phyloP scores from a whole-genome alignment of 148 eudicot genomes.

The Rhododendron ferrugineum region DNA sequence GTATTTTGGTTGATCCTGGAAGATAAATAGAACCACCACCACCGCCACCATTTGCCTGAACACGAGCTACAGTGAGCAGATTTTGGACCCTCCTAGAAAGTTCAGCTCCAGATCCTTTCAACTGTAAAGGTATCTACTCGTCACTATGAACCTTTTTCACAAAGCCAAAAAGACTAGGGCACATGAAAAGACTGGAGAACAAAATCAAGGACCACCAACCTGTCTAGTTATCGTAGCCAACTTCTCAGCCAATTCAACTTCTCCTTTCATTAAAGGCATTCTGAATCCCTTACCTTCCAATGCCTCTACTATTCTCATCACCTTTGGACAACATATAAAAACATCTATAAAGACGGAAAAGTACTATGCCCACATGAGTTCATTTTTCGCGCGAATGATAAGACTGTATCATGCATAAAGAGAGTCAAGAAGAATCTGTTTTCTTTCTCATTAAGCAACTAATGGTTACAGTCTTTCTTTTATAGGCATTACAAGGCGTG shows the following conservation, averaged over 20 bases:
- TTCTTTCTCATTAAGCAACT: neutral
- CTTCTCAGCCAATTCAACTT: slow-evolving; percentile 90
- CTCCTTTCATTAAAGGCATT: slow-evolving; percentile 86
- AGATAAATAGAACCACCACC: slow-evolving; percentile 60
- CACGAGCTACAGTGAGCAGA: slow-evolving; percentile 70
- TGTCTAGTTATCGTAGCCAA: slow-evolving; percentile 73
- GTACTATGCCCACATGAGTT: neutral
- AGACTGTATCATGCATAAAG: neutral
- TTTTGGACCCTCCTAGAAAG: slow-evolving; percentile 98
- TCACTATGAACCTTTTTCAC: slow-evolving; percentile 24
- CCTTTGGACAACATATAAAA: slow-evolving; percentile 28
- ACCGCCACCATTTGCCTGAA: slow-evolving; percentile 62
- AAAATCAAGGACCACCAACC: slow-evolving; percentile 31
- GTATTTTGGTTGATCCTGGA: slow-evolving; percentile 86
- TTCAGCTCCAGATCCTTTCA: slow-evolving; percentile 95
- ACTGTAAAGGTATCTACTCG: slow-evolving; percentile 37
- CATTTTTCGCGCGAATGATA: neutral
- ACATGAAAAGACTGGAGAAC: neutral
- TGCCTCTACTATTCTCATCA: slow-evolving; percentile 93
- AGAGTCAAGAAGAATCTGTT: neutral
- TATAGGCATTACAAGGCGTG: neutral
- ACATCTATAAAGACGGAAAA: neutral
- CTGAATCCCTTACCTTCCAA: slow-evolving; percentile 86
- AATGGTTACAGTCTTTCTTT: neutral
- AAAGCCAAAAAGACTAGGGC: neutral